Evolutionary conservation across 2,329 filamentous ascomycete genomes (phyloP), one percentile per base, ranked within the genome.

Genomic region (Paraconiothyrium brasiliense): DNA sequence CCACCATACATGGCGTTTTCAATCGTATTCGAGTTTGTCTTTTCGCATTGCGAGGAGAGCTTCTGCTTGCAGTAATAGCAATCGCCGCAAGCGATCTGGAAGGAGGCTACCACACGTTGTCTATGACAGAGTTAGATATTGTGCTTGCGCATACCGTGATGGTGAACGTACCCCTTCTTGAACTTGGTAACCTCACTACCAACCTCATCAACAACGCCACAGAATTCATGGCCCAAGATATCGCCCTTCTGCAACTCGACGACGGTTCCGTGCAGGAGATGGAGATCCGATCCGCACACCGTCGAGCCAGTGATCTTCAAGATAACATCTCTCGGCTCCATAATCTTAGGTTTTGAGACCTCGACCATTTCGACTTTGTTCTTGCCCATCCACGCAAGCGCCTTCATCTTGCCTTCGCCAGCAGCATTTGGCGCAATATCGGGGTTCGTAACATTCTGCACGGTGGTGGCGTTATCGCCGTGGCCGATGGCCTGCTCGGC

Each of bases 21-120:
- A 48, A 88, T 85, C 0, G 85, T 89, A 76, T 92, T 95, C 46
- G 88, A 81, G 76, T 93, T 95, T 0, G 92, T 96, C 77, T 84
- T 87, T 71, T 93, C 91, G 76, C 93, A 97, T 71, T 92, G 89
- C 16, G 90, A 93, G 0, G 89, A 92, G 1, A 92, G 83, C 77
- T 93, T 92, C 79, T 92, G 86, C 67, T 90, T 85, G 82, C 93
- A 97, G 77, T 89, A 94, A 78, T 87, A 90, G 81, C 93, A 97
- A 20, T 81, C 74, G 55, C 81, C 84, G 65, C 82, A 86, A 9
- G 92, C 91, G 72, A 97, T 95, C 77, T 95, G 92, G 82, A 97
- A 97, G 10, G 89, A 91, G 0, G 91, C 92, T 1, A 97, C 93
- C 22, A 95, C 93, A 34, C 93, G 76, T 63, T 84, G 81, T 14